Conservation (phyloP, 164 flowering plant genomes). For the Dillenia turbinata region DNA sequence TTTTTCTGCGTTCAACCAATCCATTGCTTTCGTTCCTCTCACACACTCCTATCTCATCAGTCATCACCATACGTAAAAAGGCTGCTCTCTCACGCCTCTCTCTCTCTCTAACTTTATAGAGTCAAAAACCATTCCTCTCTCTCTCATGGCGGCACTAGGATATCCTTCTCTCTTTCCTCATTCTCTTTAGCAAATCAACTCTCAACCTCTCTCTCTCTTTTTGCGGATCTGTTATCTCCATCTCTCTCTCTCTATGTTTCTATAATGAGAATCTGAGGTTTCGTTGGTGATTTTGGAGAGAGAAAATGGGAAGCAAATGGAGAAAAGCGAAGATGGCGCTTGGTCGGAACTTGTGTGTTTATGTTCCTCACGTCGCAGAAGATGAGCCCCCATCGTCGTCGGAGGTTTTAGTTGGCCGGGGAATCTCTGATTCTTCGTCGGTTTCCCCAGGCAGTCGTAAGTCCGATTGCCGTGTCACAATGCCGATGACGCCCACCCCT, state of each 20-base stretch:
- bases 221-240: background rate
- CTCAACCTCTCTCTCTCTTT: background rate
- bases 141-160: background rate
- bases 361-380: slow-evolving; percentile 42
- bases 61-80: background rate
- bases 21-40: too few species aligned
- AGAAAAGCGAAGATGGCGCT: slow-evolving; percentile 68
- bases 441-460: slow-evolving; percentile 18
- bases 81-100: background rate
- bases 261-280: background rate
- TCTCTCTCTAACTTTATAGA: background rate
- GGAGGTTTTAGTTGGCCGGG: slow-evolving; percentile 13
- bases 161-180: background rate
- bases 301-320: slow-evolving; percentile 78
- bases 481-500: slow-evolving; percentile 50
- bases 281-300: too few species aligned
- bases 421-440: slow-evolving; percentile 34
- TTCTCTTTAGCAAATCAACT: background rate
- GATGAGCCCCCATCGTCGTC: slow-evolving; percentile 19
- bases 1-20: too few species aligned
- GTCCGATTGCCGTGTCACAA: slow-evolving; percentile 11
- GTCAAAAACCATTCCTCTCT: background rate
- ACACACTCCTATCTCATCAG: too few species aligned
- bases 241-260: background rate
- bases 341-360: slow-evolving; percentile 51